These are phyloP conservation scores for Alternaria ethzedia DNA, from an alignment of 2,329 filamentous ascomycete genomes.

Conservation along the genomic window DNA sequence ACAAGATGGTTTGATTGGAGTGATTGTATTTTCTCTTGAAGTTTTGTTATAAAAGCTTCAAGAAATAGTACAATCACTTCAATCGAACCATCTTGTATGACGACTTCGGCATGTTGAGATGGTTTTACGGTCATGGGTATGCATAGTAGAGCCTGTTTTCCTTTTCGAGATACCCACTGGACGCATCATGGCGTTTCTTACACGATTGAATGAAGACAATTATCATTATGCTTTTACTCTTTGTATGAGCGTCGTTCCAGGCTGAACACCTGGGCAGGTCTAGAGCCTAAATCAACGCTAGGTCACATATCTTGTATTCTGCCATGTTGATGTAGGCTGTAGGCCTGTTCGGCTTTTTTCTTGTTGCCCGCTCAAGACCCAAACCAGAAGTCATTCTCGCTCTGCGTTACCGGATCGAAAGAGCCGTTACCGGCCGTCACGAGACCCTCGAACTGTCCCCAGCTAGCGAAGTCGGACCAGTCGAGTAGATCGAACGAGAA, in stretches of 20 bases:
- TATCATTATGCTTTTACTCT: not conserved
- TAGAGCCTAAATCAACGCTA: not conserved
- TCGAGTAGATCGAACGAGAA: slow-evolving; percentile 30
- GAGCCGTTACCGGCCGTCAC: slow-evolving; percentile 45
- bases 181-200: not conserved
- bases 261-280: not conserved
- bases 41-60: too few species aligned
- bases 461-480: slow-evolving; percentile 45
- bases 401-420: slow-evolving; percentile 37
- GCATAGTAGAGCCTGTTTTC: not conserved
- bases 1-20: not conserved
- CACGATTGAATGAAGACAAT: not conserved
- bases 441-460: slow-evolving; percentile 48
- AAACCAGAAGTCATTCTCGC: slow-evolving; percentile 14
- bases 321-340: not conserved
- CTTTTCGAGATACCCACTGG: not conserved
- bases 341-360: not conserved
- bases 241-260: not conserved
- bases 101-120: not conserved
- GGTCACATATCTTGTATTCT: not conserved
- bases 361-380: not conserved
- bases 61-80: too few species aligned
- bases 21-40: too few species aligned
- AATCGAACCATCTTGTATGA: not conserved
- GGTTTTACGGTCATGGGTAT: not conserved